These are phyloP conservation scores for Porodaedalea pini DNA, from an alignment of 1,284 basidiomycete genomes.

Conservation along the genomic window DNA sequence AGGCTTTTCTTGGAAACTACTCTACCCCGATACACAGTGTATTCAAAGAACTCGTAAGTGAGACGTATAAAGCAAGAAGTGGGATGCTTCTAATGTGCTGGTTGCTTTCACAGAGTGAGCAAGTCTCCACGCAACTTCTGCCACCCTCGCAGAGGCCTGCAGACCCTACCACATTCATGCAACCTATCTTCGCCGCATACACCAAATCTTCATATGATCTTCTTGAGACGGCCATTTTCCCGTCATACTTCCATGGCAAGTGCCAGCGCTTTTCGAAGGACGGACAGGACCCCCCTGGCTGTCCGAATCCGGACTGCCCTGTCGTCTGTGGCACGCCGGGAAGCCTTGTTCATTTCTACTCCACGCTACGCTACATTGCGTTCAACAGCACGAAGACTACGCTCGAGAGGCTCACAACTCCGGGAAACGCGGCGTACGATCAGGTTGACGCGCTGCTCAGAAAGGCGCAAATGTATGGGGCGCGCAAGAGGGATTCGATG, in stretches of 20 bases:
- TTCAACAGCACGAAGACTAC: slow-evolving; percentile 42
- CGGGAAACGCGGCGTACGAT: slow-evolving; percentile 39
- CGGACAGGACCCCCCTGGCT: slow-evolving; percentile 58
- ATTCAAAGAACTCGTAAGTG: slow-evolving; percentile 39
- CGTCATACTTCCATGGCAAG: slow-evolving; percentile 70
- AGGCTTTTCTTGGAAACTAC: slow-evolving; percentile 52
- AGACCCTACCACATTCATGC: slow-evolving; percentile 37
- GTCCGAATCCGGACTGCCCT: slow-evolving; percentile 73
- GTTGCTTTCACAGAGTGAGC: slow-evolving; percentile 34
- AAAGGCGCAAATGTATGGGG: slow-evolving; percentile 24
- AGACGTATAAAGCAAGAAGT: background rate
- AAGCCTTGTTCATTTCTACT: slow-evolving; percentile 66
- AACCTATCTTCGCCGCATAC: slow-evolving; percentile 47
- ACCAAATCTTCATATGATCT: slow-evolving; percentile 39
- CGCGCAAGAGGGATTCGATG: too few relatives aligned
- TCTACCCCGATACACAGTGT: slow-evolving; percentile 36
- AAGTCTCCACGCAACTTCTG: slow-evolving; percentile 35
- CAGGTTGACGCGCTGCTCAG: slow-evolving; percentile 40
- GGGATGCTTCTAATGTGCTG: too few relatives aligned
- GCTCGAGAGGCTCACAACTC: slow-evolving; percentile 35
- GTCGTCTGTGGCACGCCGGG: slow-evolving; percentile 77
- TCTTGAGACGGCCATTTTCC: slow-evolving; percentile 55
- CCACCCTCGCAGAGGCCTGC: slow-evolving; percentile 32
- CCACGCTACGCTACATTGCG: slow-evolving; percentile 45
- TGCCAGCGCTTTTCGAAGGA: slow-evolving; percentile 45